phyloP scores from a whole-genome alignment of 371 early-diverging fungal genomes.

The Actinomortierella wolfii region DNA sequence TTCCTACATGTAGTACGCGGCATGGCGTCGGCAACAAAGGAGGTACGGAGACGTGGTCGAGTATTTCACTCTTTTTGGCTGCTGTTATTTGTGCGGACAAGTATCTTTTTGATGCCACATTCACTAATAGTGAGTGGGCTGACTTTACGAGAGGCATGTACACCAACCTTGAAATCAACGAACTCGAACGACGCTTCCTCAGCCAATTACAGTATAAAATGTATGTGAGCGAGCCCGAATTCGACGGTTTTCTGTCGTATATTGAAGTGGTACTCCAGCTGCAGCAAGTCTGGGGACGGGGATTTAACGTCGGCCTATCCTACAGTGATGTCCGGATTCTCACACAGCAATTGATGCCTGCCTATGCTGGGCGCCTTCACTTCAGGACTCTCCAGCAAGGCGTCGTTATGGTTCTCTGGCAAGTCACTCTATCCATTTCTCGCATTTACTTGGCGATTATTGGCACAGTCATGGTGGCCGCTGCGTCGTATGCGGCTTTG shows the following conservation, averaged over 20 bases:
- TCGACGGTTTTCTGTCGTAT: slow-evolving; percentile 53
- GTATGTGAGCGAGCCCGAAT: slow-evolving; percentile 51
- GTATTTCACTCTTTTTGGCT: slow-evolving; percentile 41
- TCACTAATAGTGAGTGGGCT: slow-evolving; percentile 65
- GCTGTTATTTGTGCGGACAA: slow-evolving; percentile 46
- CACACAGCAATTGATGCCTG: slow-evolving; percentile 49
- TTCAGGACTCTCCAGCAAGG: slow-evolving; percentile 38
- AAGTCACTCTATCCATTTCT: slow-evolving; percentile 28
- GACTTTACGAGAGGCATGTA: slow-evolving; percentile 56
- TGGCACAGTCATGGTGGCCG: slow-evolving; percentile 34
- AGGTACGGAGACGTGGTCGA: slow-evolving; percentile 25
- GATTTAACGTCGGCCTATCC: slow-evolving; percentile 40
- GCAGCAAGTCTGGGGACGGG: slow-evolving; percentile 44
- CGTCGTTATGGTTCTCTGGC: slow-evolving; percentile 33
- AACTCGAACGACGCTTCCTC: slow-evolving; percentile 53
- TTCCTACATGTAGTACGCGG: slow-evolving; percentile 1
- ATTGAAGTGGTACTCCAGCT: slow-evolving; percentile 54
- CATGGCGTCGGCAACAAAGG: not conserved
- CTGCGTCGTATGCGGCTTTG: slow-evolving; percentile 27
- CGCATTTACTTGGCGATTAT: slow-evolving; percentile 30
- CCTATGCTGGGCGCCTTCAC: slow-evolving; percentile 53
- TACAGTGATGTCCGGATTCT: slow-evolving; percentile 57
- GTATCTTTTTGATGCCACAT: slow-evolving; percentile 54
- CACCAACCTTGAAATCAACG: slow-evolving; percentile 53
- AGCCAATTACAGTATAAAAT: slow-evolving; percentile 49